These are phyloP conservation scores for Gossypium trilobum DNA, from an alignment of 441 rosid genomes.

Conservation along the genomic window DNA sequence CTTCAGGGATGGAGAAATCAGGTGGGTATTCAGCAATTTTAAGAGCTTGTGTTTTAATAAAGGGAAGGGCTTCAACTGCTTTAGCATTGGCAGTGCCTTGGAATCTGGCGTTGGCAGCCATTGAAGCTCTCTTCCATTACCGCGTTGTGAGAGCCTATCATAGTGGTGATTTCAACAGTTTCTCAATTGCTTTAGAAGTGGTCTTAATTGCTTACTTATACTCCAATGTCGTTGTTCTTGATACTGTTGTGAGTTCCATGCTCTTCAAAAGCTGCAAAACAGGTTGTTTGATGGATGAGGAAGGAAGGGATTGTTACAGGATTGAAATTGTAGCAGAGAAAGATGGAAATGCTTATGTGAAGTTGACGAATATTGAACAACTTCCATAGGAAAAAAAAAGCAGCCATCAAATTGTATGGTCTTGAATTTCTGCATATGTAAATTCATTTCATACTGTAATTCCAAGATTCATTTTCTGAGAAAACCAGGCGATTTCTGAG, in stretches of 20 bases:
- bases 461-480: constrained; percentile 13
- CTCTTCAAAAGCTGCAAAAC: constrained; percentile 43
- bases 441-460: neutral
- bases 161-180: neutral
- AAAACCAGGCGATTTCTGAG: neutral
- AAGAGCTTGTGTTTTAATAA: constrained; percentile 37
- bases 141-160: constrained; percentile 24
- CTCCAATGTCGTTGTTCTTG: constrained; percentile 43
- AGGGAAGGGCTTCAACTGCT: constrained; percentile 44
- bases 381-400: constrained; percentile 9
- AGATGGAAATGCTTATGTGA: constrained; percentile 10
- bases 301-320: constrained; percentile 17
- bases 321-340: constrained; percentile 22
- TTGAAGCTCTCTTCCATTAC: constrained; percentile 50
- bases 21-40: constrained; percentile 42
- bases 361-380: constrained; percentile 23
- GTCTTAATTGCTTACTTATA: constrained; percentile 40
- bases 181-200: constrained; percentile 31
- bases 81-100: constrained; percentile 41
- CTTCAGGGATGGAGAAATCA: constrained; percentile 38
- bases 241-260: constrained; percentile 32
- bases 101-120: constrained; percentile 34
- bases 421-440: constrained; percentile 4
- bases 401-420: neutral
- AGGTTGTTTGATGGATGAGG: constrained; percentile 11